Percentiles rank a stretch among this genome's conserved stretches.
phyloP scores from a whole-genome alignment of 2,329 filamentous ascomycete species.

The Didymella pinodella region DNA sequence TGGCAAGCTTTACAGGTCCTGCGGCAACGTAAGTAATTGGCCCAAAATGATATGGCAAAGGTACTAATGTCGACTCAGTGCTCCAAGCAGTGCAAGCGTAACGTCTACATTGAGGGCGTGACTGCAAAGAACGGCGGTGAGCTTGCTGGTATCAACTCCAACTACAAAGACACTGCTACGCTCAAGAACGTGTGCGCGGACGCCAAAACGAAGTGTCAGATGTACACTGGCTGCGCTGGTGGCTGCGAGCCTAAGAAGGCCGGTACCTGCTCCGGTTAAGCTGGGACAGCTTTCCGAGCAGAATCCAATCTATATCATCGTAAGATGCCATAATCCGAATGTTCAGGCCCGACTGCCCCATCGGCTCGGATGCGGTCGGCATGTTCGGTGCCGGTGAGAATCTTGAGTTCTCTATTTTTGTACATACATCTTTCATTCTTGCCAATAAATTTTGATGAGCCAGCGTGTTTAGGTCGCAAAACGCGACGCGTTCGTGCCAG shows the following conservation, averaged over 20 bases:
- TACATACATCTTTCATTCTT: constrained; percentile 4
- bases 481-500: not conserved
- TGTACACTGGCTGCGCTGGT: constrained; percentile 41
- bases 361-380: not conserved
- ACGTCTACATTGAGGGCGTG: not conserved
- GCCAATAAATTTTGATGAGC: not conserved
- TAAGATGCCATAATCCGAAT: constrained; percentile 20
- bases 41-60: not conserved
- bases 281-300: not conserved
- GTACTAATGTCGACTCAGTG: not conserved
- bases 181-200: constrained; percentile 41
- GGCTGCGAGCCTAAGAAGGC: constrained; percentile 40
- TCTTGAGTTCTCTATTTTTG: not conserved
- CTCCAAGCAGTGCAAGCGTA: not conserved
- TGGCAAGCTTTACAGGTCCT: not conserved
- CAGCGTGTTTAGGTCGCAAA: not conserved
- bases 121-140: not conserved
- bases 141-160: not conserved
- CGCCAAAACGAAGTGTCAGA: constrained; percentile 35
- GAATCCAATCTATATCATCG: not conserved
- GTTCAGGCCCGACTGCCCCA: not conserved
- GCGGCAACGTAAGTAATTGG: not conserved
- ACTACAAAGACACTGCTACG: not conserved
- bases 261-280: constrained; percentile 29
- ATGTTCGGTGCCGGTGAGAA: too few relatives aligned